A percentile compares a stretch with the other conserved stretches of the same genome.
phyloP scores from a whole-genome alignment of 306 rosid genomes.

The Rosa lucieae region DNA sequence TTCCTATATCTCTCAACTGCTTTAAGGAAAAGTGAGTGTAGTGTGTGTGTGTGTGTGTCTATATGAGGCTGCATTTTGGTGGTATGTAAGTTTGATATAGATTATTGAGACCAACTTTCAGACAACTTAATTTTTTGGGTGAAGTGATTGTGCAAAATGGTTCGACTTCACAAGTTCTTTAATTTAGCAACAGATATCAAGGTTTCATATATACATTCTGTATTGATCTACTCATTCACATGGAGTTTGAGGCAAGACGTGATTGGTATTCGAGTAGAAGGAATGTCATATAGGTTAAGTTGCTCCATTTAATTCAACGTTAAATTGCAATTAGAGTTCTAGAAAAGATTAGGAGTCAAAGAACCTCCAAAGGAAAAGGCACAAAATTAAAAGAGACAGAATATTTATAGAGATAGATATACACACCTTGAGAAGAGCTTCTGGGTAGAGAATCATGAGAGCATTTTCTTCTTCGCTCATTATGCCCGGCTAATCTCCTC shows the following conservation, averaged over 20 bases:
- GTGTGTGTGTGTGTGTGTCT: too few species aligned
- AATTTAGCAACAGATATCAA: too few species aligned
- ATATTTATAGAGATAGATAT: neutral
- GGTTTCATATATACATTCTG: neutral
- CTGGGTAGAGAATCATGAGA: slow-evolving; percentile 63
- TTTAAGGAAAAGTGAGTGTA: neutral
- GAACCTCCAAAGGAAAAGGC: neutral
- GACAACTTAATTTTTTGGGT: neutral
- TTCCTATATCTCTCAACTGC: neutral
- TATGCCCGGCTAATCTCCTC: slow-evolving; percentile 97
- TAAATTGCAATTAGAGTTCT: neutral
- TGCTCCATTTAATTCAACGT: neutral
- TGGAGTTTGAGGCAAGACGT: neutral
- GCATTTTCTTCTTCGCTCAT: slow-evolving; percentile 92
- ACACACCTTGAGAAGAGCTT: slow-evolving; percentile 59
- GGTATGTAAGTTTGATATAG: neutral
- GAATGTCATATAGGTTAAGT: neutral
- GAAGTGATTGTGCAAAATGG: neutral
- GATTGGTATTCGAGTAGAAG: neutral
- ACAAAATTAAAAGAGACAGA: neutral
- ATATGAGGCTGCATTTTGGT: neutral
- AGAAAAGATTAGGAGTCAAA: neutral
- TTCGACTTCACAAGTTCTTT: too few species aligned
- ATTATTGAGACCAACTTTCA: neutral
- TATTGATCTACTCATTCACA: neutral